Percentiles rank a stretch among this genome's conserved stretches.
These are phyloP conservation scores for Mycosphaerella arachidis DNA, from an alignment of 2,329 filamentous ascomycete genomes.

Conservation along the genomic window DNA sequence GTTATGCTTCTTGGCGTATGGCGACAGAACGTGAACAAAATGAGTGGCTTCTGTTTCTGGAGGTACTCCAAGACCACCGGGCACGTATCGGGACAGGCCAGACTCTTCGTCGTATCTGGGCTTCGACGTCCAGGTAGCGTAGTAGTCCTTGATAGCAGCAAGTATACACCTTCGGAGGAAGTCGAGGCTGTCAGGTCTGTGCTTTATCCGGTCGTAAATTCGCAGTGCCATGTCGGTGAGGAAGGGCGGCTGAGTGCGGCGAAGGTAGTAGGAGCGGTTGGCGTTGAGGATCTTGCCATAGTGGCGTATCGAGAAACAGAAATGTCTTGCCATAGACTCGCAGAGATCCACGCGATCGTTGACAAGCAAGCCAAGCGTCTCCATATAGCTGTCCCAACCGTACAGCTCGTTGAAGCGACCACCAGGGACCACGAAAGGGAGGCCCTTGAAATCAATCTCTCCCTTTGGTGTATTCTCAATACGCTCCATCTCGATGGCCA, in stretches of 20 bases:
- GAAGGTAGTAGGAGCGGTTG: slow-evolving; percentile 91
- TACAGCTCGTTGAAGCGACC: slow-evolving; percentile 98
- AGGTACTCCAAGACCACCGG: slow-evolving; percentile 77
- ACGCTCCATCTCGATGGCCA: slow-evolving; percentile 82
- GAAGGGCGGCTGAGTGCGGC: slow-evolving; percentile 91
- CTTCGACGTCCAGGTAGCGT: slow-evolving; percentile 71
- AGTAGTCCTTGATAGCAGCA: slow-evolving; percentile 95
- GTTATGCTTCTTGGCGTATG: slow-evolving; percentile 77
- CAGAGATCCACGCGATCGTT: slow-evolving; percentile 82
- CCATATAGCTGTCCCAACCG: slow-evolving; percentile 99
- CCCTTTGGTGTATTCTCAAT: slow-evolving; percentile 60
- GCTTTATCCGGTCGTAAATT: slow-evolving; percentile 89
- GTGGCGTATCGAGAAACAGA: slow-evolving; percentile 96
- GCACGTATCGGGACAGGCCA: slow-evolving; percentile 78
- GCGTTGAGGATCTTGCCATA: slow-evolving; percentile 98
- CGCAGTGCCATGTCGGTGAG: slow-evolving; percentile 94
- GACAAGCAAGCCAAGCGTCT: slow-evolving; percentile 80
- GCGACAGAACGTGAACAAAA: slow-evolving; percentile 75
- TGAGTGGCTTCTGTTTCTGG: slow-evolving; percentile 87
- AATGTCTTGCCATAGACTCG: slow-evolving; percentile 92
- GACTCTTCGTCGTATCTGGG: slow-evolving; percentile 74
- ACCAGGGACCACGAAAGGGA: slow-evolving; percentile 95
- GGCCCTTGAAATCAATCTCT: slow-evolving; percentile 66
- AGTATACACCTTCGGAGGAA: slow-evolving; percentile 77
- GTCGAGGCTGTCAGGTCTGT: slow-evolving; percentile 72